These are phyloP conservation scores for Thraustotheca clavata DNA, from an alignment of 352 stramenopile species.

Conservation along the genomic window DNA sequence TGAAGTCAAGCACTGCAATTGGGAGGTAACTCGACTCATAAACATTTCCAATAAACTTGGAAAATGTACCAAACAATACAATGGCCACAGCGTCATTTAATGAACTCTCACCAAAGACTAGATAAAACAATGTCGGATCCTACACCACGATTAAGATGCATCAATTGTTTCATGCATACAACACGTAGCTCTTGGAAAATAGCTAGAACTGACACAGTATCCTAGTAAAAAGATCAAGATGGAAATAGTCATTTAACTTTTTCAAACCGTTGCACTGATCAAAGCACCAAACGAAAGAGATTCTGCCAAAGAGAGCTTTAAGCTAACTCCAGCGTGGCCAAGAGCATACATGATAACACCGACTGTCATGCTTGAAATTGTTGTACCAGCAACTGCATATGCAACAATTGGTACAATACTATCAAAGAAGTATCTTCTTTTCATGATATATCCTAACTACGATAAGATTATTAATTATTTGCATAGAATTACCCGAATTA, in stretches of 20 bases:
- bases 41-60: conserved; percentile 50
- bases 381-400: conserved; percentile 59
- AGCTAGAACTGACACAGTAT: conserved; percentile 71
- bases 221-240: conserved; percentile 16
- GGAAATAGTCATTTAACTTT: no score
- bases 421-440: conserved; percentile 59
- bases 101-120: conserved; percentile 78
- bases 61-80: conserved; percentile 64
- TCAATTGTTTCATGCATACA: background rate
- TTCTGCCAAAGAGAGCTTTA: conserved; percentile 49
- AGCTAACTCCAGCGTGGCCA: conserved; percentile 24
- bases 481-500: conserved; percentile 37
- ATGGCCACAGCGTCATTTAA: conserved; percentile 78
- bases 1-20: conserved; percentile 45
- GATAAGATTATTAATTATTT: background rate
- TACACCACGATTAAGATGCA: conserved; percentile 23
- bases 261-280: conserved; percentile 46
- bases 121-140: conserved; percentile 72
- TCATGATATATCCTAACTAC: conserved; percentile 42
- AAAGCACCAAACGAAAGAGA: conserved; percentile 61
- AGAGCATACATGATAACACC: conserved; percentile 38
- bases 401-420: conserved; percentile 58
- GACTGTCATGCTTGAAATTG: conserved; percentile 47
- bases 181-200: conserved; percentile 59
- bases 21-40: conserved; percentile 28